These are phyloP conservation scores for Cystofilobasidium ferigula DNA, from an alignment of 768 basidiomycete species.

Conservation along the genomic window DNA sequence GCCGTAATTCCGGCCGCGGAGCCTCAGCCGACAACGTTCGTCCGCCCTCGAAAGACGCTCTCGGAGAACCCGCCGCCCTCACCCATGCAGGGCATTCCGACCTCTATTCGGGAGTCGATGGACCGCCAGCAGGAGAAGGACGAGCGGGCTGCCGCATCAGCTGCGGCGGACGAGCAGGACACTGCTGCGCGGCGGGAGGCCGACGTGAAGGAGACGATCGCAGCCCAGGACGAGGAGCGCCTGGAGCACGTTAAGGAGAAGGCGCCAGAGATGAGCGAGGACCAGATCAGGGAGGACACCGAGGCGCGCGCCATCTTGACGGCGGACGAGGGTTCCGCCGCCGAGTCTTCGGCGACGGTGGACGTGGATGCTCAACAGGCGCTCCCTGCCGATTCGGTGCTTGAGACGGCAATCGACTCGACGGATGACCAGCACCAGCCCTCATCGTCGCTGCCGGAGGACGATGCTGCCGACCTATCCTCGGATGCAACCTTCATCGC, in stretches of 20 bases:
- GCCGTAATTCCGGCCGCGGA: background rate
- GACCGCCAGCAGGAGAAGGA: background rate
- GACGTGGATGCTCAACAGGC: background rate
- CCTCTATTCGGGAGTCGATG: constrained; percentile 13
- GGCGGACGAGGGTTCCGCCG: background rate
- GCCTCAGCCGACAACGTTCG: constrained; percentile 4
- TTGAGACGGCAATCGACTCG: background rate
- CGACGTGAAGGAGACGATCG: background rate
- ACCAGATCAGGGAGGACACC: background rate
- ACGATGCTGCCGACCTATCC: background rate
- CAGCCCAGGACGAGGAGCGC: background rate
- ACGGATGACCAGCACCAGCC: background rate
- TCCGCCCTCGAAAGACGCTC: constrained; percentile 16
- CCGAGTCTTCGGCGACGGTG: background rate
- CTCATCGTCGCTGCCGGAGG: background rate
- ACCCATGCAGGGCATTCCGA: constrained; percentile 13
- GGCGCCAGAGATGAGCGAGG: background rate
- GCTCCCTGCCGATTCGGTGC: background rate
- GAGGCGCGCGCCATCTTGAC: background rate
- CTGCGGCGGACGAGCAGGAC: constrained; percentile 4
- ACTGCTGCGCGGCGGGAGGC: background rate
- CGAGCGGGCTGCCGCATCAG: background rate
- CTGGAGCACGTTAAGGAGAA: background rate
- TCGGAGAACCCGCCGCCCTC: constrained; percentile 10
- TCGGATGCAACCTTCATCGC: constrained; percentile 5